Evolutionary conservation across 2,329 filamentous ascomycete genomes (phyloP).

Genomic region (Tolypocladium endophyticum): DNA sequence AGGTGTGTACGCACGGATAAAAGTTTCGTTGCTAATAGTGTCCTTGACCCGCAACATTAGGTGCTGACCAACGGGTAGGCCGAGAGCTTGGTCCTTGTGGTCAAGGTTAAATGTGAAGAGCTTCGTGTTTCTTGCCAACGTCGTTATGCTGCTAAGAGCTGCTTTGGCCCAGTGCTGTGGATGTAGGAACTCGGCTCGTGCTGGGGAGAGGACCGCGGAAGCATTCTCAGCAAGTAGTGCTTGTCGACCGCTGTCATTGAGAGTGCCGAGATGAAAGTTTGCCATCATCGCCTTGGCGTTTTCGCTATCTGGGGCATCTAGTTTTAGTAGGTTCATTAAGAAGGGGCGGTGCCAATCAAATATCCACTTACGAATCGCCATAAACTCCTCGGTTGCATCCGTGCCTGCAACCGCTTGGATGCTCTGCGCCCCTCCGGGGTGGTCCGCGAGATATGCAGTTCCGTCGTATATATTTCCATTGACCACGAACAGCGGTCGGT

Average conservation of each 20-base stretch:
- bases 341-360: too few relatives aligned
- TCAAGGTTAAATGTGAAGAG: constrained; percentile 76
- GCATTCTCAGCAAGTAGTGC: constrained; percentile 28
- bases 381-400: constrained; percentile 79
- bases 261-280: constrained; percentile 70
- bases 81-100: constrained; percentile 57
- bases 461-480: constrained; percentile 86
- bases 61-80: constrained; percentile 77
- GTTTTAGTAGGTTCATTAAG: too few relatives aligned
- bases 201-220: constrained; percentile 30
- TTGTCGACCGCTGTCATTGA: constrained; percentile 37
- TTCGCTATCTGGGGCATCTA: constrained; percentile 57
- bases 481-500: constrained; percentile 51
- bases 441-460: constrained; percentile 65
- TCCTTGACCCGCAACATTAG: constrained; percentile 74
- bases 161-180: too few relatives aligned
- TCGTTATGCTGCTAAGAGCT: too few relatives aligned
- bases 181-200: constrained; percentile 55
- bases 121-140: constrained; percentile 59
- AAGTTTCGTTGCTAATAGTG: constrained; percentile 37
- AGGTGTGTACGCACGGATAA: constrained; percentile 83
- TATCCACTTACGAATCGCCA: constrained; percentile 68
- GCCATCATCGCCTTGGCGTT: constrained; percentile 88
- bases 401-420: constrained; percentile 37
- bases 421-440: constrained; percentile 69